Evolutionary conservation across 345 rosid species (phyloP).

Genomic region (Draba incana): DNA sequence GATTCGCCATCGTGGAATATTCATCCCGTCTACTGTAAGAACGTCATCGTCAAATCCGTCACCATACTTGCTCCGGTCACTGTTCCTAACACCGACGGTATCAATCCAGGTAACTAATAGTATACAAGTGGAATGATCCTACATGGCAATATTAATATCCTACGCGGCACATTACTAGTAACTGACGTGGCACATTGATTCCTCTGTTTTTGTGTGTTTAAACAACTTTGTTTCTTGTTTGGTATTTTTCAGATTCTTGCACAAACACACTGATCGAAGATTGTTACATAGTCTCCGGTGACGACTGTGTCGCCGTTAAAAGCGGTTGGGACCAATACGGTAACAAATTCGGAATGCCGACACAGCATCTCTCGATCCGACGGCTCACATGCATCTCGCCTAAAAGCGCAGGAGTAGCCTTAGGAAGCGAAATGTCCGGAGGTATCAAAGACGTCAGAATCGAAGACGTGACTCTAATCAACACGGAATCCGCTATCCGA

Average conservation of each 20-base stretch:
- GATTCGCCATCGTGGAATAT: conserved; percentile 79
- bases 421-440: conserved; percentile 92
- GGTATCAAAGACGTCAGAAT: conserved; percentile 65
- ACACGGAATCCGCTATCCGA: conserved; percentile 62
- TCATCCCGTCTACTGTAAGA: conserved; percentile 69
- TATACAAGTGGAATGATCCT: neutral
- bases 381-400: conserved; percentile 82
- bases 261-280: conserved; percentile 62
- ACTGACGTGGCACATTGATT: conserved; percentile 7
- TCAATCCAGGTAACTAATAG: conserved; percentile 61
- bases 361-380: conserved; percentile 55
- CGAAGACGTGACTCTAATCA: conserved; percentile 55
- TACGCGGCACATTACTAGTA: neutral
- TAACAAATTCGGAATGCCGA: conserved; percentile 53
- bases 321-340: conserved; percentile 88
- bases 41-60: conserved; percentile 54
- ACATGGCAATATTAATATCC: neutral
- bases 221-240: conserved; percentile 12
- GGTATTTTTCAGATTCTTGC: conserved; percentile 66
- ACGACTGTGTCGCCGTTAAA: conserved; percentile 79
- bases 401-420: conserved; percentile 70
- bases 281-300: conserved; percentile 66
- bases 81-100: conserved; percentile 86
- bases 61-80: conserved; percentile 68
- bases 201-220: neutral